These are phyloP conservation scores for Vachellia collinsii DNA, from an alignment of 306 rosid species.

Conservation along the genomic window DNA sequence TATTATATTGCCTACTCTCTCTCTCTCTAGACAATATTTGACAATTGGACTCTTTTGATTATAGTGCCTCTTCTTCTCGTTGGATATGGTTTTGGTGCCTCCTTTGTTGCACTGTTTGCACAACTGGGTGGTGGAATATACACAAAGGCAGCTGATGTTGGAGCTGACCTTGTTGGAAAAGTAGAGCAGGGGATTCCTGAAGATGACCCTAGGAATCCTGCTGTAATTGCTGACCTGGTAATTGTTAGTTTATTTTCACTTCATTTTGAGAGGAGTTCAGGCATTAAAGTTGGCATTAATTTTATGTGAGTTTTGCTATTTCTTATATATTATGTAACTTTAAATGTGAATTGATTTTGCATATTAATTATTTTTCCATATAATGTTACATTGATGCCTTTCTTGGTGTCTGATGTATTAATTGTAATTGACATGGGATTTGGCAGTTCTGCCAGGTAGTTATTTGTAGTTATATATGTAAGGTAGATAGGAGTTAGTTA, in stretches of 20 bases:
- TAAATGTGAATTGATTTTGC: slow-evolving; percentile 16
- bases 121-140: slow-evolving; percentile 98
- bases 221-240: slow-evolving; percentile 99
- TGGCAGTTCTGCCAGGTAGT: neutral
- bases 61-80: slow-evolving; percentile 99
- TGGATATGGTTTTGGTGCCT: slow-evolving; percentile 98
- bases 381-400: slow-evolving; percentile 28
- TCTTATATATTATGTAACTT: neutral
- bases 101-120: slow-evolving; percentile 96
- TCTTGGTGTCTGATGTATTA: slow-evolving; percentile 10
- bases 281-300: slow-evolving; percentile 16
- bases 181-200: slow-evolving; percentile 99
- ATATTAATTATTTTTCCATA: slow-evolving; percentile 19
- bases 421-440: neutral
- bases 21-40: slow-evolving; percentile 16
- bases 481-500: neutral
- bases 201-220: slow-evolving; percentile 99
- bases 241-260: slow-evolving; percentile 34
- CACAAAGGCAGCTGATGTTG: slow-evolving; percentile 99
- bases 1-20: slow-evolving; percentile 10
- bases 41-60: slow-evolving; percentile 37
- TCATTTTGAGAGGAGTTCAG: slow-evolving; percentile 21
- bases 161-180: slow-evolving; percentile 99
- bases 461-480: neutral
- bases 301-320: slow-evolving; percentile 13